These are phyloP conservation scores for Draba incana DNA, from an alignment of 345 rosid genomes.

Conservation along the genomic window DNA sequence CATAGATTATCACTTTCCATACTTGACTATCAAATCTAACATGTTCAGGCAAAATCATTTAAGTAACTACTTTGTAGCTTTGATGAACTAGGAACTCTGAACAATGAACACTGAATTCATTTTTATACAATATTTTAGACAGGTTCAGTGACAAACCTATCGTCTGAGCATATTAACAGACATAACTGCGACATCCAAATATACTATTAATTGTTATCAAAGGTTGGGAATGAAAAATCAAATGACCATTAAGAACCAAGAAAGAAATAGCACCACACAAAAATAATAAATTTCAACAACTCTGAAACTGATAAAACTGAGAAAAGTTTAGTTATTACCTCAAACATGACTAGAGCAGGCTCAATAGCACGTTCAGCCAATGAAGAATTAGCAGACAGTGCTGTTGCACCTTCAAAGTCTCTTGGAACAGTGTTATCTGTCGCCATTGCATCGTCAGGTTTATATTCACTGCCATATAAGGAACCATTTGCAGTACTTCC, in stretches of 20 bases:
- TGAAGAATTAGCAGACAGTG: slow-evolving; percentile 64
- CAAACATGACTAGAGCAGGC: slow-evolving; percentile 95
- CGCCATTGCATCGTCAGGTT: slow-evolving; percentile 52
- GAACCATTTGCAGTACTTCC: slow-evolving; percentile 50
- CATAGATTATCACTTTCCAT: slow-evolving; percentile 6
- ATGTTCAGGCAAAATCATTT: slow-evolving; percentile 18
- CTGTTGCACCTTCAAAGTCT: slow-evolving; percentile 53
- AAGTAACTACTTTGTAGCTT: slow-evolving; percentile 15
- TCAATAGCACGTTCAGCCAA: slow-evolving; percentile 82
- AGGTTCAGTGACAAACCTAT: slow-evolving; percentile 21
- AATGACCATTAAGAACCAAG: slow-evolving; percentile 13
- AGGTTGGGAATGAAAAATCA: not conserved
- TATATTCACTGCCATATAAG: slow-evolving; percentile 50
- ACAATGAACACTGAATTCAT: slow-evolving; percentile 20
- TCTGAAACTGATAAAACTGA: slow-evolving; percentile 19
- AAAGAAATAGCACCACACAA: slow-evolving; percentile 16
- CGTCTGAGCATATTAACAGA: slow-evolving; percentile 17
- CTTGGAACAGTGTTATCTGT: slow-evolving; percentile 50
- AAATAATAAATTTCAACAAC: not conserved
- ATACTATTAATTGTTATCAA: not conserved
- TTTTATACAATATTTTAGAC: slow-evolving; percentile 5
- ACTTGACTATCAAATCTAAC: slow-evolving; percentile 23
- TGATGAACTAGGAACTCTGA: slow-evolving; percentile 21
- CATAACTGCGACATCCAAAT: slow-evolving; percentile 13
- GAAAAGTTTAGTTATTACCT: slow-evolving; percentile 53